Evolutionary conservation across 2,329 filamentous ascomycete species (phyloP).

Genomic region (Emmonsiellopsis sp.): DNA sequence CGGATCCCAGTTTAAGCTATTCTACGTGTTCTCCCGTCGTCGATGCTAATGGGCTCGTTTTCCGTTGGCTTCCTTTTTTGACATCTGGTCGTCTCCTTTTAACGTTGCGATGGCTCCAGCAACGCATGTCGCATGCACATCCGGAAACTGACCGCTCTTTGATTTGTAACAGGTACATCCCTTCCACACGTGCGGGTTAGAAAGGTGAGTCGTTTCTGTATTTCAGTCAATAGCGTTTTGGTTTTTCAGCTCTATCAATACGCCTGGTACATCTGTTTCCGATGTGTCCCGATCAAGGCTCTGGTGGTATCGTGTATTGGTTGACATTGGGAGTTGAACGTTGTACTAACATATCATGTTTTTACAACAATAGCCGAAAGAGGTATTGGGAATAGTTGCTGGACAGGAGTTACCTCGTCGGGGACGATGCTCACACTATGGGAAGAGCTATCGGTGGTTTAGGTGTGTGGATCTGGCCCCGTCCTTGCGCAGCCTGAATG

Average conservation of each 20-base stretch:
- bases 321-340: background rate
- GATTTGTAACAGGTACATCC: conserved; percentile 1
- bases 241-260: background rate
- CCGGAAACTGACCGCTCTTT: background rate
- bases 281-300: background rate
- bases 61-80: background rate
- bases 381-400: conserved; percentile 45
- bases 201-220: conserved; percentile 1
- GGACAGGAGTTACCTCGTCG: conserved; percentile 45
- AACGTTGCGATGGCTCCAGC: background rate
- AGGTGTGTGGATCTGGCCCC: conserved; percentile 24
- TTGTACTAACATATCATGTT: background rate
- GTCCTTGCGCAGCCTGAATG: background rate
- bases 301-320: background rate
- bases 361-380: conserved; percentile 28
- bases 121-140: background rate
- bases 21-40: background rate
- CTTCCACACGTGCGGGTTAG: background rate
- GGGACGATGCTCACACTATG: conserved; percentile 46
- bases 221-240: background rate
- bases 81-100: background rate
- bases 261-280: background rate
- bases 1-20: background rate
- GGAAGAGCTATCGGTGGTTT: conserved; percentile 49
- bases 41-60: background rate